Evolutionary conservation across 2,329 filamentous ascomycete species (phyloP), one percentile per base, ranked within the genome.

Genomic region (Fusarium illudens): DNA sequence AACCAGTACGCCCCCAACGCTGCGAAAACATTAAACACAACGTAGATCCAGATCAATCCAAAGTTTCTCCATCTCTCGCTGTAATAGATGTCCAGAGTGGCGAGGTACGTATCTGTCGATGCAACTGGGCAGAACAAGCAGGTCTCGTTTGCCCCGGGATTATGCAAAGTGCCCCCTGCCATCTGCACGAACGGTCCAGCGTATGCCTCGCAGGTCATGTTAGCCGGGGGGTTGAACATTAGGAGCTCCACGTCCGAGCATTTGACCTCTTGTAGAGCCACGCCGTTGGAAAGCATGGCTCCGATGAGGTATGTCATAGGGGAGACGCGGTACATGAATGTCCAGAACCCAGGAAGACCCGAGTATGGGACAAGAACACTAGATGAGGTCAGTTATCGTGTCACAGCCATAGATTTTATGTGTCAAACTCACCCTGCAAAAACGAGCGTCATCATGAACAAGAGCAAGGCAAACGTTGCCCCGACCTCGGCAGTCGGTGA

Each of bases 171-270:
- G 0, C 86, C 86, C 84, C 84, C 84, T 0, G 79, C 61, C 1
- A 63, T 48, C 0, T 75, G 64, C 6, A 85, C 80, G 63, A 82
- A 87, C 0, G 70, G 58, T 2, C 67, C 57, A 58, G 88, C 73
- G 70, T 89, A 90, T 5, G 80, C 64, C 0, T 68, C 77, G 67
- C 88, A 90, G 1, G 81, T 88, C 53, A 77, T 64, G 11, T 81
- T 27, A 30, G 42, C 19, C 4, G 27, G 51, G 25, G 58, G 58
- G 11, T n/a, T 53, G 20, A 60, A 56, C 37, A 42, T 32, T 5
- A 55, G n/a, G 34, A 56, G 29, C 27, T 60, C 58, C 7, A 48
- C 19, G 8, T 42, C 33, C 6, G 51, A 56, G 15, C 51, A 60
- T n/a, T 49, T 10, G 15, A 60, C 46, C 4, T 42, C 20, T n/a